These are phyloP conservation scores for Globisporangium yorkense DNA, from an alignment of 352 stramenopile genomes.

Conservation along the genomic window DNA sequence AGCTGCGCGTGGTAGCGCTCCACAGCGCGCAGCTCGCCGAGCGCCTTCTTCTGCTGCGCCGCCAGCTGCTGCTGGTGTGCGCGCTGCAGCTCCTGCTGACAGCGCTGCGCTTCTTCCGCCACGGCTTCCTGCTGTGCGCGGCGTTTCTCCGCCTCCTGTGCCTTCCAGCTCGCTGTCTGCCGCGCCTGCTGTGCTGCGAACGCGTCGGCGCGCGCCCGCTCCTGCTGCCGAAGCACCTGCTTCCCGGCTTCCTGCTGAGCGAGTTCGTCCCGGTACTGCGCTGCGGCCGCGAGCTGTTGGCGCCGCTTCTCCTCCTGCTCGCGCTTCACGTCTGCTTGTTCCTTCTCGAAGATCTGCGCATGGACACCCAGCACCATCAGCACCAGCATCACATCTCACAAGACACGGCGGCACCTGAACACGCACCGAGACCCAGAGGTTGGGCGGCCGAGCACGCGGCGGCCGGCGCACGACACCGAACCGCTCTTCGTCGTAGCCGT, in stretches of 20 bases:
- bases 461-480: constrained; percentile 42
- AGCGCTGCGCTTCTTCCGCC: constrained; percentile 32
- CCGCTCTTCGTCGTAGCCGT: constrained; percentile 54
- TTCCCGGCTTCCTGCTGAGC: constrained; percentile 41
- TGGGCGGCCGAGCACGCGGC: constrained; percentile 37
- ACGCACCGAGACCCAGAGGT: constrained; percentile 45
- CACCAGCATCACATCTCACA: background rate
- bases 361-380: background rate
- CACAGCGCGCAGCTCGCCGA: constrained; percentile 36
- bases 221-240: constrained; percentile 15
- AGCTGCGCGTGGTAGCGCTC: constrained; percentile 33
- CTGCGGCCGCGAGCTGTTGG: constrained; percentile 29
- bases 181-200: constrained; percentile 31
- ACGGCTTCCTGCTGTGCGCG: constrained; percentile 22
- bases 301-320: constrained; percentile 40
- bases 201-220: constrained; percentile 26
- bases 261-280: constrained; percentile 33
- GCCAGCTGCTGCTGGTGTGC: constrained; percentile 29
- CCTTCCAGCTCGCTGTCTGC: constrained; percentile 38
- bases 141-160: constrained; percentile 30
- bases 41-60: constrained; percentile 30
- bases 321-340: constrained; percentile 45
- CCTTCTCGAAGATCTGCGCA: constrained; percentile 47
- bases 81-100: constrained; percentile 34
- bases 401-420: background rate